These are phyloP conservation scores for Capniomyces stellatus DNA, from an alignment of 371 early-diverging fungal genomes.

Conservation along the genomic window DNA sequence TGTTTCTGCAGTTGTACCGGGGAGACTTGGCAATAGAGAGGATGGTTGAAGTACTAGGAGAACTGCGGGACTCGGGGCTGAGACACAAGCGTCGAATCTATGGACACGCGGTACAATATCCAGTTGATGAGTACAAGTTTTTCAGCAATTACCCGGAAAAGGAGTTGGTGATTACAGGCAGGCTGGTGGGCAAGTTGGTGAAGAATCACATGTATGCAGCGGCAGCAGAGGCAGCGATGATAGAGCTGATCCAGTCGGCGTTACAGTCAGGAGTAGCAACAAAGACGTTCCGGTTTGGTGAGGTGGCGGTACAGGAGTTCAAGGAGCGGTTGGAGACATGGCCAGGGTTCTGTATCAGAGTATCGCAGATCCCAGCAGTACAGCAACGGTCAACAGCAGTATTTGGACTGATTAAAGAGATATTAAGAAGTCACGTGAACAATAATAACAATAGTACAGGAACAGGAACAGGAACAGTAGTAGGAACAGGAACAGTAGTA, in stretches of 20 bases:
- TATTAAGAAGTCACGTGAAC: neutral
- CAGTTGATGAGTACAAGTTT: constrained; percentile 85
- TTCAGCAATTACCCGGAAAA: constrained; percentile 86
- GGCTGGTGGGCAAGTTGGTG: constrained; percentile 73
- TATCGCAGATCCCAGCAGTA: constrained; percentile 61
- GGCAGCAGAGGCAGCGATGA: constrained; percentile 50
- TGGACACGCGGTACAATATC: constrained; percentile 22
- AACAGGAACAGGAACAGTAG: neutral
- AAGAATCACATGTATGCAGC: constrained; percentile 64
- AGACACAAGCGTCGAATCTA: constrained; percentile 16
- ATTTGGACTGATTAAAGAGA: constrained; percentile 11
- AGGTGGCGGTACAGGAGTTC: constrained; percentile 70
- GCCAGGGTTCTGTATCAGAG: constrained; percentile 67
- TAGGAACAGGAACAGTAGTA: neutral
- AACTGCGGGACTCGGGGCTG: constrained; percentile 20
- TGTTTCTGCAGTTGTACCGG: constrained; percentile 22
- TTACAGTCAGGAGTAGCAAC: constrained; percentile 58
- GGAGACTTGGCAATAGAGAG: constrained; percentile 20
- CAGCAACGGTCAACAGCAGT: constrained; percentile 61
- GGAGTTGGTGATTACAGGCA: constrained; percentile 71
- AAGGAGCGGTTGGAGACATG: constrained; percentile 65
- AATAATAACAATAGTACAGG: neutral
- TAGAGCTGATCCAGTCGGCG: constrained; percentile 70
- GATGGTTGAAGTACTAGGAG: constrained; percentile 21
- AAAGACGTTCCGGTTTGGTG: constrained; percentile 78